These are phyloP conservation scores for Coniosporium apollinis DNA, from an alignment of 495 filamentous ascomycete genomes.

Conservation along the genomic window DNA sequence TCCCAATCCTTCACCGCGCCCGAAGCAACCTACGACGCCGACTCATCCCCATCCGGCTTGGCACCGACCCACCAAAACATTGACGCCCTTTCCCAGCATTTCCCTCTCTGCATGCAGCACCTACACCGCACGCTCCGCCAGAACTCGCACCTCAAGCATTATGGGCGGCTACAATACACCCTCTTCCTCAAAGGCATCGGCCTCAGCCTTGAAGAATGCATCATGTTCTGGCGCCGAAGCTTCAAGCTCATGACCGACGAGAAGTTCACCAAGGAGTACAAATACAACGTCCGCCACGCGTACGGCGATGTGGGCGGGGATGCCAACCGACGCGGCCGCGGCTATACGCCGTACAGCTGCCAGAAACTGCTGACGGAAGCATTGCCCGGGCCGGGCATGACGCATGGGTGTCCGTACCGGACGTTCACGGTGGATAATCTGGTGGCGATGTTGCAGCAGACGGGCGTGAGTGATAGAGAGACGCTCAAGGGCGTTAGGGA, in stretches of 20 bases:
- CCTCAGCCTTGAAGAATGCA: constrained; percentile 72
- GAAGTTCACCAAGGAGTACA: constrained; percentile 49
- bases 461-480: constrained; percentile 61
- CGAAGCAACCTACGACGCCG: constrained; percentile 56
- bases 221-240: constrained; percentile 80
- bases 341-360: constrained; percentile 81
- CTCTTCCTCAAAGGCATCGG: constrained; percentile 97
- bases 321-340: constrained; percentile 62
- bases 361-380: constrained; percentile 86
- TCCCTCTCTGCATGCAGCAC: constrained; percentile 88
- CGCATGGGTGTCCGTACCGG: constrained; percentile 89
- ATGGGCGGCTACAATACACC: constrained; percentile 83
- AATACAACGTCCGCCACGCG: constrained; percentile 79
- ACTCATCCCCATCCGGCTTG: constrained; percentile 38
- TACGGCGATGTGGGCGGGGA: constrained; percentile 96
- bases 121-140: constrained; percentile 69
- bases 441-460: constrained; percentile 48
- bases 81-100: constrained; percentile 67
- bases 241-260: constrained; percentile 83
- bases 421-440: constrained; percentile 85
- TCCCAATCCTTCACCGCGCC: constrained; percentile 85
- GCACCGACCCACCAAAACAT: constrained; percentile 63
- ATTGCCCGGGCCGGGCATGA: constrained; percentile 65
- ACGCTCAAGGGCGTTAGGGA: constrained; percentile 68
- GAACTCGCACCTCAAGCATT: constrained; percentile 83